These are phyloP conservation scores for Cryptomeria japonica DNA, from an alignment of 75 land plant genomes.

Conservation along the genomic window DNA sequence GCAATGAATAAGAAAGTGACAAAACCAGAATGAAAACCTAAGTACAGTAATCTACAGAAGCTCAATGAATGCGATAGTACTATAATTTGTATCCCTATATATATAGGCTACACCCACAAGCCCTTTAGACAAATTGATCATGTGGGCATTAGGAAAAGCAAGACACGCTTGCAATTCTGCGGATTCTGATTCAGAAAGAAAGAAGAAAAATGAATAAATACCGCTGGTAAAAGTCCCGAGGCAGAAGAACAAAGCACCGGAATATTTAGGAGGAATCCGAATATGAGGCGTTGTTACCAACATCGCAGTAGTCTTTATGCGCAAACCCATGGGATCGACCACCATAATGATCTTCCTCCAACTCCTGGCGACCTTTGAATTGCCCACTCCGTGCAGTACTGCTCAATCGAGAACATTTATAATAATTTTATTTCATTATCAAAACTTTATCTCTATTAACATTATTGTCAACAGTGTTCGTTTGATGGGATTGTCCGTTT, in stretches of 20 bases:
- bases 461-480: not conserved
- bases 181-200: not conserved
- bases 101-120: not conserved
- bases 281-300: not conserved
- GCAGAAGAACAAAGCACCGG: not conserved
- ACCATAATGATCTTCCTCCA: not conserved
- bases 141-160: not conserved
- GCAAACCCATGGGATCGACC: not conserved
- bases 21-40: not conserved
- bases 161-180: not conserved
- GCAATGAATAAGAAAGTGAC: not conserved
- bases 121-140: not conserved
- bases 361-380: not conserved
- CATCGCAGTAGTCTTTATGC: not conserved
- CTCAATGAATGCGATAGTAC: not conserved
- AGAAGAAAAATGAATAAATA: not conserved
- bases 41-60: not conserved
- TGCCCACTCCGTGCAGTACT: not conserved
- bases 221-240: not conserved
- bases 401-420: not conserved
- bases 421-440: no score
- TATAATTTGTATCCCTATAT: not conserved
- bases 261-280: not conserved
- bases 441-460: not conserved
- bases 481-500: not conserved